phyloP scores from a whole-genome alignment of 2,329 filamentous ascomycete species.

The Monosporascus sp. region DNA sequence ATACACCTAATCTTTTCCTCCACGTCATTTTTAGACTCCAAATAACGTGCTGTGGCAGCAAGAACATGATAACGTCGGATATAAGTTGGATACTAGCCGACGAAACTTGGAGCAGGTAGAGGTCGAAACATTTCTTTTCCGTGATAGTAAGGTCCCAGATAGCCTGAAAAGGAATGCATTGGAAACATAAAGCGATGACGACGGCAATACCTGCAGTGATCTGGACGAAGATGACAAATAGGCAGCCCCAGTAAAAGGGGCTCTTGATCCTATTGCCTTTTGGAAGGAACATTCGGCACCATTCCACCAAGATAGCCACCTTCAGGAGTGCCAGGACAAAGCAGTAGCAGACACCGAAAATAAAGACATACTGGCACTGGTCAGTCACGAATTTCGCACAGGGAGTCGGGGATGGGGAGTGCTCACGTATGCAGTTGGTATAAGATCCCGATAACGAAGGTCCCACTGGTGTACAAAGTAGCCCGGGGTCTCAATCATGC shows the following conservation, averaged over 20 bases:
- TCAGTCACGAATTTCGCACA: background rate
- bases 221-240: conserved; percentile 14
- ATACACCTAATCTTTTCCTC: conserved; percentile 25
- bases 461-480: conserved; percentile 33
- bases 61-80: conserved; percentile 22
- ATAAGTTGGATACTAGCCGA: conserved; percentile 18
- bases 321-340: conserved; percentile 34
- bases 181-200: conserved; percentile 15
- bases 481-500: conserved; percentile 22
- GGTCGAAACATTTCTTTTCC: conserved; percentile 16
- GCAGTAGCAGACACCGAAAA: conserved; percentile 27
- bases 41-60: conserved; percentile 25
- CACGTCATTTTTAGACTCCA: conserved; percentile 25
- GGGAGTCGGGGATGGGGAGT: too few relatives aligned
- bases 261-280: conserved; percentile 17
- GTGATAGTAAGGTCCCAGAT: conserved; percentile 20
- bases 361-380: conserved; percentile 22
- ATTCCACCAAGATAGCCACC: conserved; percentile 36
- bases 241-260: conserved; percentile 18
- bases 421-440: conserved; percentile 22
- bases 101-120: conserved; percentile 10
- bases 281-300: conserved; percentile 27
- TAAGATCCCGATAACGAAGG: conserved; percentile 21
- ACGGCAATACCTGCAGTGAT: conserved; percentile 11
- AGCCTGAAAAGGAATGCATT: conserved; percentile 19